Evolutionary conservation across 1,139 yeast species (phyloP), one percentile per base, ranked within the genome.

Genomic region (Arxiozyma bovina): DNA sequence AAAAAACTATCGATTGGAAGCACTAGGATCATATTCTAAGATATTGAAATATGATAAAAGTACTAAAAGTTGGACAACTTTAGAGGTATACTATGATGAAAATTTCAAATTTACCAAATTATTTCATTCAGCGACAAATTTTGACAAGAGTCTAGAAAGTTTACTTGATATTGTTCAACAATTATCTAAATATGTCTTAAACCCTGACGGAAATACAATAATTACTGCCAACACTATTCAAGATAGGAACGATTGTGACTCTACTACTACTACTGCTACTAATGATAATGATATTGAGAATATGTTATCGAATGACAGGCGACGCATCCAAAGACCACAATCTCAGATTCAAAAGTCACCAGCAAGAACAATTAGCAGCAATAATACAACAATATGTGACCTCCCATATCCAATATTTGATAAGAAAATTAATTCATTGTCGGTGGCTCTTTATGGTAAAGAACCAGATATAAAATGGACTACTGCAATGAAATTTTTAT

Each of bases 401-500:
- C 47, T 89, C 27, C 97, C 98, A 0, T 90, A 88, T 63, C 65
- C 66, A n/a, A 80, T 80, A 63, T 61, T 71, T 3, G 76, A 77
- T 27, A 96, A 87, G 60, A 77, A 78, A 53, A 85, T 93, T 50
- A 96, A 96, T 1, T 91, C 88, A 0, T 79, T 82, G 57, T 82
- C 89, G 55, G 85, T 93, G 18, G 74, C 85, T 53, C 78, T 89
- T 1, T 81, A 89, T 1, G 79, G 88, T 12, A 74, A 76, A 54
- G 71, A 78, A 1, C 78, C 84, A 0, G 85, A 85, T 64, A 81
- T 82, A 48, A 89, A 86, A 58, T 93, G 99, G 99, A 89, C 97
- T 0, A 80, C 83, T 42, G 91, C 96, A 1, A 91, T 96, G 70
- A 85, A 87, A 64, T 85, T 83, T 63, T 74, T 91, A 20, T 73